Percentiles rank a stretch among this genome's conserved stretches.
Evolutionary conservation across 305 asterid genomes (phyloP).

Genomic region (Fraxinus sp.): DNA sequence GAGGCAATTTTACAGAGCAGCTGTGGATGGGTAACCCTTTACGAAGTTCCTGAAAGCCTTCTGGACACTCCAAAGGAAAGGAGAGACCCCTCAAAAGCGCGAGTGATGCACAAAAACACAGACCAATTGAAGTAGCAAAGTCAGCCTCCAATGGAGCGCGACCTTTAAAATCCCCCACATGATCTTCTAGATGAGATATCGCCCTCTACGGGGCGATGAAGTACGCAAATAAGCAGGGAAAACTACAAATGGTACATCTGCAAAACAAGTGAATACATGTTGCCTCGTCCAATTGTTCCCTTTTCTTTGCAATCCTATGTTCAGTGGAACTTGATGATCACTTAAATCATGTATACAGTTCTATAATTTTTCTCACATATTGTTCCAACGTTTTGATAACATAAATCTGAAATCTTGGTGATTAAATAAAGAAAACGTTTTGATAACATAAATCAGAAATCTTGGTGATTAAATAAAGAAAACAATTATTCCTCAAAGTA

Average conservation of each 20-base stretch:
- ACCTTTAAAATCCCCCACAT: conserved; percentile 37
- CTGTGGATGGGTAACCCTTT: conserved; percentile 57
- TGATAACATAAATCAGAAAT: not conserved
- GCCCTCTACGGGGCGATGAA: conserved; percentile 27
- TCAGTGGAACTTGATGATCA: not conserved
- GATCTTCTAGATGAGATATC: conserved; percentile 38
- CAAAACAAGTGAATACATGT: not conserved
- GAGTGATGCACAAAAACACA: conserved; percentile 27
- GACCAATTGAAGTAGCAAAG: conserved; percentile 59
- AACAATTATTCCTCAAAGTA: not conserved
- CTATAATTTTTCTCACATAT: not conserved
- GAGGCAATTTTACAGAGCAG: conserved; percentile 37
- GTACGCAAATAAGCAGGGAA: not conserved
- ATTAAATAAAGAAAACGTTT: not conserved
- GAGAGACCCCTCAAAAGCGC: conserved; percentile 24
- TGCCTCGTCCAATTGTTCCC: not conserved
- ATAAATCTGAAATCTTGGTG: not conserved
- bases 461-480: not conserved
- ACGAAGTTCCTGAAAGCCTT: conserved; percentile 45
- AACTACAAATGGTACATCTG: conserved; percentile 16
- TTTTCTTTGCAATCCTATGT: not conserved
- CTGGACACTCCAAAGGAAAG: conserved; percentile 16
- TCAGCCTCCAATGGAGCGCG: conserved; percentile 62
- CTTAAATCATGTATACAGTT: not conserved
- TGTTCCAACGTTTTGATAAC: not conserved